Evolutionary conservation across 768 basidiomycete genomes (phyloP).

Genomic region (Suillus ampliporus): DNA sequence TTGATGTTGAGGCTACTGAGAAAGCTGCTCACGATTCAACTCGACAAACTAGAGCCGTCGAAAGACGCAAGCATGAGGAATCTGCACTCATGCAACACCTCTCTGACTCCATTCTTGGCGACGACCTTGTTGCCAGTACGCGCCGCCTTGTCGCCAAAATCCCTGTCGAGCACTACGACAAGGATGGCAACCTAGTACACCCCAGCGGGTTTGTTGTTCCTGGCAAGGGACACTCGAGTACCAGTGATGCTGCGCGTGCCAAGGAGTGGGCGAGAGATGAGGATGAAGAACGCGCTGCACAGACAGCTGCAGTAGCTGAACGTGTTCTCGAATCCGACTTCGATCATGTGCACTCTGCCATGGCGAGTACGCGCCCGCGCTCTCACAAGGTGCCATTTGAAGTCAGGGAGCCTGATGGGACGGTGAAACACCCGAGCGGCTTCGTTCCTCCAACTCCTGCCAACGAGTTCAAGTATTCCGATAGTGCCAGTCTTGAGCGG

Average conservation of each 20-base stretch:
- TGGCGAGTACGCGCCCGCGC: conserved; percentile 28
- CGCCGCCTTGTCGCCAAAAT: conserved; percentile 35
- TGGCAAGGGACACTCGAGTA: conserved; percentile 33
- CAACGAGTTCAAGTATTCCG: conserved; percentile 38
- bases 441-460: conserved; percentile 50
- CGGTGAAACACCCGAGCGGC: conserved; percentile 46
- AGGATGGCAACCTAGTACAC: conserved; percentile 26
- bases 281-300: conserved; percentile 23
- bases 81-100: conserved; percentile 31
- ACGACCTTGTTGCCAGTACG: conserved; percentile 33
- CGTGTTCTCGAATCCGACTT: conserved; percentile 38
- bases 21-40: conserved; percentile 6
- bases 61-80: conserved; percentile 13
- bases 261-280: conserved; percentile 32
- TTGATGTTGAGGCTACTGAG: conserved; percentile 8
- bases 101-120: conserved; percentile 23
- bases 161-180: conserved; percentile 30
- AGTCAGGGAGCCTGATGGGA: conserved; percentile 43
- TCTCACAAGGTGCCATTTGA: conserved; percentile 50
- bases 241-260: conserved; percentile 29
- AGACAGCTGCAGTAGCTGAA: conserved; percentile 38
- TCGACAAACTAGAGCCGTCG: conserved; percentile 9
- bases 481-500: conserved; percentile 16
- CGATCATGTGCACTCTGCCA: conserved; percentile 25
- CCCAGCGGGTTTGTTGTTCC: conserved; percentile 37